A percentile compares a stretch with the other conserved stretches of the same genome.
Conservation (phyloP, 2,329 filamentous ascomycete genomes). For the Stagonosporopsis rhizophila region DNA sequence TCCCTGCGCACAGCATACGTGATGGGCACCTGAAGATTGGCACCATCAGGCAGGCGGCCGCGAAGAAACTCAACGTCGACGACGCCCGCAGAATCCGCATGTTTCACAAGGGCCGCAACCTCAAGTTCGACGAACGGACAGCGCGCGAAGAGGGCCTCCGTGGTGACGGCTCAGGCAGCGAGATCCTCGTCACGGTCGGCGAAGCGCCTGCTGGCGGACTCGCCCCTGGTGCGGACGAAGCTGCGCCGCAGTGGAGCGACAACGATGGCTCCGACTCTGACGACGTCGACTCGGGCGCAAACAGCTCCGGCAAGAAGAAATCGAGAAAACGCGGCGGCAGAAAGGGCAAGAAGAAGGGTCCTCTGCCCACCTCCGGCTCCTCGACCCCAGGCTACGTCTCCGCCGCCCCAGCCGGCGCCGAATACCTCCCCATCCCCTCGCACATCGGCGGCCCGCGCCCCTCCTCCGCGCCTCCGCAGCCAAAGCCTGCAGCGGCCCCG, state of each 20-base stretch:
- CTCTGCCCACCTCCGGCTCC: constrained; percentile 48
- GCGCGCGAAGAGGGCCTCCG: constrained; percentile 66
- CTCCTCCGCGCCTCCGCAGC: constrained; percentile 43
- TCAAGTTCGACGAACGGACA: constrained; percentile 68
- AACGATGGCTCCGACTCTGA: constrained; percentile 53
- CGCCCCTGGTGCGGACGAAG: constrained; percentile 48
- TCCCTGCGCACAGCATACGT: constrained; percentile 77
- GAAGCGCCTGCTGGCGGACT: constrained; percentile 56
- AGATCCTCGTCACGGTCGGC: constrained; percentile 66
- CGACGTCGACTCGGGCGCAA: constrained; percentile 37
- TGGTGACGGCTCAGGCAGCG: constrained; percentile 64
- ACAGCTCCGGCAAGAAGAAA: constrained; percentile 43
- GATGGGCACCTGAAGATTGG: constrained; percentile 73
- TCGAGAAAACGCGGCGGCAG: constrained; percentile 45
- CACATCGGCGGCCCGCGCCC: constrained; percentile 45
- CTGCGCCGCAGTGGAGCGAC: constrained; percentile 38
- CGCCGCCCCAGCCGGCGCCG: constrained; percentile 41
- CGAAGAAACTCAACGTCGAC: constrained; percentile 69
- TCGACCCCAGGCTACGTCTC: constrained; percentile 51
- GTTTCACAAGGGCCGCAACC: constrained; percentile 74
- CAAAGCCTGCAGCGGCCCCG: constrained; percentile 44
- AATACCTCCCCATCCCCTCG: constrained; percentile 48
- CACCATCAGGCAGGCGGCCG: constrained; percentile 72
- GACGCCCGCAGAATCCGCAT: constrained; percentile 68
- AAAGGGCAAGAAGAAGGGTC: constrained; percentile 57